Evolutionary conservation across 2,329 filamentous ascomycete species (phyloP), one percentile per base, ranked within the genome.

Genomic region (Chrysosporium queenslandicum): DNA sequence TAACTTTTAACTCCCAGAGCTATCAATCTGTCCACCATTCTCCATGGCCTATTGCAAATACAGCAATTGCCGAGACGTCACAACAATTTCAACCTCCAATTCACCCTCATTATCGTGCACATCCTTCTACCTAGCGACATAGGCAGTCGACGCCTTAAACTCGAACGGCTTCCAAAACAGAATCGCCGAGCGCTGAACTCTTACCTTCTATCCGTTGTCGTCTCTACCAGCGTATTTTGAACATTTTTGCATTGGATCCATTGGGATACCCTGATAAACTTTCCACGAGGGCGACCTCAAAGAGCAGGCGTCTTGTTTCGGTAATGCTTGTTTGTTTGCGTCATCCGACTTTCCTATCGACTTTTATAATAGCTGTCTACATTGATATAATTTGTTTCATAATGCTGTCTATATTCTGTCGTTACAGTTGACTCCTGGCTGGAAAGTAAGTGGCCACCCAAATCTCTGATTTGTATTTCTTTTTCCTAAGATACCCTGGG

Each of bases 401-500:
- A 9, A 20, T 21, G 12, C n/a, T n/a, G n/a, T n/a, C n/a, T n/a
- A n/a, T 25, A 12, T 30, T 32, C 45, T 25, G 8, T 47, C 32
- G 25, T 30, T 42, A 41, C 18, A 20, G 16, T 42, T 41, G 36
- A n/a, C 25, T 39, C 16, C 23, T 36, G 36, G 12, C 29, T 11
- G 20, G n/a, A 21, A 27, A 32, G 9, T 30, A 25, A 18, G 18
- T 36, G 30, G 27, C 39, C 29, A n/a, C 41, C 42, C 25, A 40
- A 34, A 21, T 32, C 8, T 46, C 18, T 42, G 18, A 21, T 42
- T 36, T 45, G 43, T 46, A 47, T 34, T 32, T 47, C 27, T 29
- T 32, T 46, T 42, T 16, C 39, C 48, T 11, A 49, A 52, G 53
- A 55, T 55, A 55, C 53, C 53, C 53, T 36, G 43, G 53, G 50